phyloP scores from a whole-genome alignment of 164 flowering plant species.

The Tetracentron sinense region DNA sequence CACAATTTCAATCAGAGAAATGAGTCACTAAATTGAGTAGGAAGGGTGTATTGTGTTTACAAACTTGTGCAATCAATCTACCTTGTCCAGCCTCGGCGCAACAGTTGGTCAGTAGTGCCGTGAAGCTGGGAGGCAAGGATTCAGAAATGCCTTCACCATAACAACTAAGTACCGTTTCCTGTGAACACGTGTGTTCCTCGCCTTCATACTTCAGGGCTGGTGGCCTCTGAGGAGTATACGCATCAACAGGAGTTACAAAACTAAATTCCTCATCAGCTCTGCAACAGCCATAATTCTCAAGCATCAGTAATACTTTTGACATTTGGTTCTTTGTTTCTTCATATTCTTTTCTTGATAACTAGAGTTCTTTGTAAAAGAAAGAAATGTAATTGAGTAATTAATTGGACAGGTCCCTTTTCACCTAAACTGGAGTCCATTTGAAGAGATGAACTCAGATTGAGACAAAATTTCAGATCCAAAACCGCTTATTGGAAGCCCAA shows the following conservation, averaged over 20 bases:
- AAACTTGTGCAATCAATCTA: constrained; percentile 10
- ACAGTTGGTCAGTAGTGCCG: constrained; percentile 48
- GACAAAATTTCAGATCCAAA: constrained; percentile 36
- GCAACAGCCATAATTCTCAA: constrained; percentile 8
- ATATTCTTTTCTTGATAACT: neutral
- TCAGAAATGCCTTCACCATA: constrained; percentile 17
- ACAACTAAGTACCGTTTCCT: constrained; percentile 17
- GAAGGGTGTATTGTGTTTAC: neutral
- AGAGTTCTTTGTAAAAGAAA: neutral
- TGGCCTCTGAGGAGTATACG: constrained; percentile 22
- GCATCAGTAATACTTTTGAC: constrained; percentile 4
- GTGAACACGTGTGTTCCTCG: constrained; percentile 20
- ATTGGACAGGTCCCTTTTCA: constrained; percentile 15
- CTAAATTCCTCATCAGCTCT: constrained; percentile 20
- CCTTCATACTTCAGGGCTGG: constrained; percentile 13
- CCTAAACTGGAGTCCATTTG: constrained; percentile 33
- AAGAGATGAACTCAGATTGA: constrained; percentile 40
- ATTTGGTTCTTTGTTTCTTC: neutral
- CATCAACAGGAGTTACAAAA: constrained; percentile 8
- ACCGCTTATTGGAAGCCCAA: constrained; percentile 16
- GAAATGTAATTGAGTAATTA: neutral
- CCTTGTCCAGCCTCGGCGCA: constrained; percentile 34
- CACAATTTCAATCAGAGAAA: constrained; percentile 2
- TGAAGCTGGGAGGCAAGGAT: constrained; percentile 67
- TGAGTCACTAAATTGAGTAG: neutral